Conservation (phyloP, 305 asterid species). For the Rubia occidens region DNA sequence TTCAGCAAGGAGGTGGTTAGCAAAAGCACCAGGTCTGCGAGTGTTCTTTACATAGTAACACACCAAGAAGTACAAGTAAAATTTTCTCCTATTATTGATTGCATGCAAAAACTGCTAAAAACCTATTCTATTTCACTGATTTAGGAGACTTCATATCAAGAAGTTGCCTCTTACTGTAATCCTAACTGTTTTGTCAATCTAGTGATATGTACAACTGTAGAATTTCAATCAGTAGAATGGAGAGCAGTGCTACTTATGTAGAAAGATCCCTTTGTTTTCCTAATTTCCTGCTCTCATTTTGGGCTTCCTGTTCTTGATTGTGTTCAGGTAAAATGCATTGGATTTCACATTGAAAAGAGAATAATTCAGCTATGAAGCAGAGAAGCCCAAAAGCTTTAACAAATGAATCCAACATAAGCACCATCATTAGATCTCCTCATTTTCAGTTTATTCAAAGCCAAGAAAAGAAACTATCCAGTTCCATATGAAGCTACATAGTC, state of each 20-base stretch:
- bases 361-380: neutral
- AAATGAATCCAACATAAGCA: neutral
- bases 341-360: neutral
- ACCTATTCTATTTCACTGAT: neutral
- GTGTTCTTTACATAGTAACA: too few relatives aligned
- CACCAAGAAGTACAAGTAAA: too few relatives aligned
- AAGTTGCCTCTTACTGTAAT: neutral
- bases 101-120: too few relatives aligned
- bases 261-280: too few relatives aligned
- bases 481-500: neutral
- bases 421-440: neutral
- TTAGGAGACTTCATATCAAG: neutral
- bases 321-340: neutral
- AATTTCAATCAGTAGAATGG: neutral
- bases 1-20: too few relatives aligned
- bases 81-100: too few relatives aligned
- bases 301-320: neutral
- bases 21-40: too few relatives aligned
- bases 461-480: neutral
- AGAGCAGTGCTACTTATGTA: neutral
- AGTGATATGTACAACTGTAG: slow-evolving; percentile 1
- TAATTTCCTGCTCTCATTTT: neutral
- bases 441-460: too few relatives aligned
- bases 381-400: neutral
- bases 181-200: neutral